Conservation (phyloP, 805 yeast species). For the Yueomyces sp. region DNA sequence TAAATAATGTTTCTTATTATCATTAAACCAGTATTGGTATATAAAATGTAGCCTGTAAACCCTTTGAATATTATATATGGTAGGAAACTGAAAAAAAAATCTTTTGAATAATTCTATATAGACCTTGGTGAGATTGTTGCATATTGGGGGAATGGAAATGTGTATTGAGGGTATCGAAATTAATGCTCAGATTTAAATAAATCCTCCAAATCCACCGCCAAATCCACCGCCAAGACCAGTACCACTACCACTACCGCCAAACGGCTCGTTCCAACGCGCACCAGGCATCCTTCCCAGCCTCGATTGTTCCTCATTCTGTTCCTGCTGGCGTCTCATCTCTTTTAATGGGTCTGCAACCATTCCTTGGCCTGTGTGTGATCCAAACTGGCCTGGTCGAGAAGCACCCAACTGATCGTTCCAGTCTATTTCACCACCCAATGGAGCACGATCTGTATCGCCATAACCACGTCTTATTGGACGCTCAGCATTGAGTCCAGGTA, state of each 20-base stretch:
- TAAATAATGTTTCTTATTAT: no score
- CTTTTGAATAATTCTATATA: no score
- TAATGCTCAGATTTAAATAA: background rate
- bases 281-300: conserved; percentile 22
- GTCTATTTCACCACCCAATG: conserved; percentile 2
- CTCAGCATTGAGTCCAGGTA: conserved; percentile 4
- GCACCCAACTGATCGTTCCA: conserved; percentile 8
- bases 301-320: conserved; percentile 1
- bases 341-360: conserved; percentile 23
- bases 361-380: conserved; percentile 13
- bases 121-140: no score
- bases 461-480: conserved; percentile 6
- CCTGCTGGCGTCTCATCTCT: conserved; percentile 3
- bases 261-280: conserved; percentile 23
- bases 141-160: no score
- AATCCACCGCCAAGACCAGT: conserved; percentile 2
- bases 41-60: no score
- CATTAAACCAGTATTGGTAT: no score
- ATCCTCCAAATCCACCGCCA: background rate
- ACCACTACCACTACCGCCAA: conserved; percentile 12
- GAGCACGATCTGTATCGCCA: conserved; percentile 22
- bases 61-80: no score
- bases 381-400: conserved; percentile 1
- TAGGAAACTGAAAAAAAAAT: no score
- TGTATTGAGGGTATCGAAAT: no score